Evolutionary conservation across 306 rosid genomes (phyloP), one percentile per base, ranked within the genome.

Genomic region (Acacia crassicarpa): DNA sequence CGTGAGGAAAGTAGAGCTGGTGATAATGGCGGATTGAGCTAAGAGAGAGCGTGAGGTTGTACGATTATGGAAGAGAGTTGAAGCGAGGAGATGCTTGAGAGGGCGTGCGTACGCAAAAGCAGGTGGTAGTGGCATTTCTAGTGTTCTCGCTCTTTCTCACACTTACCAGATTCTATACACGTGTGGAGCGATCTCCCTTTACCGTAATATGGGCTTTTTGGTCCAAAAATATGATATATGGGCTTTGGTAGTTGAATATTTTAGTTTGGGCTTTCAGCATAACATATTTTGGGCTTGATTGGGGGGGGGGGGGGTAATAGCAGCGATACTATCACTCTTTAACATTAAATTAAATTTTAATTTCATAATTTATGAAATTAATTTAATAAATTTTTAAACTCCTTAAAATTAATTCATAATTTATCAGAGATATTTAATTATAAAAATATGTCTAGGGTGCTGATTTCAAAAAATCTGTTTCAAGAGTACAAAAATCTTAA

Each of bases 1-100:
- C 89, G 98, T 89, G 80, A 89, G 67, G 87, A 93, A 91, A 89
- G 76, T 85, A 78, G 91, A 88, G 67, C 5, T 23, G 48, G 82
- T 3, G 41, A 58, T 32, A 38, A 20, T 13, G 30, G 76, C 46
- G 12, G 79, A 84, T 33, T 30, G 84, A 45, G 80, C 45, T 2
- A 43, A 35, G 14, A 25, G 63, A 27, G 83, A 77, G 12, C 74
- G 54, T 5, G 84, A 74, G 10, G 66, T 45, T 10, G 6, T 81
- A 22, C 23, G 74, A 67, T 32, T 77, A 22, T 10, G 84, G 20
- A 17, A 68, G 80, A 41, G 74, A 44, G 75, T 69, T 0, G 75
- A 23, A 71, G 58, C 23, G 14, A 75, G 25, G 71, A 77, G 8
- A 44, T 13, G n/a, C 51, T 71, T 71, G 22, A 71, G 75, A 23